Evolutionary conservation across 805 yeast genomes (phyloP), one percentile per base, ranked within the genome.

Genomic region (Saccharomycopsis sp.): DNA sequence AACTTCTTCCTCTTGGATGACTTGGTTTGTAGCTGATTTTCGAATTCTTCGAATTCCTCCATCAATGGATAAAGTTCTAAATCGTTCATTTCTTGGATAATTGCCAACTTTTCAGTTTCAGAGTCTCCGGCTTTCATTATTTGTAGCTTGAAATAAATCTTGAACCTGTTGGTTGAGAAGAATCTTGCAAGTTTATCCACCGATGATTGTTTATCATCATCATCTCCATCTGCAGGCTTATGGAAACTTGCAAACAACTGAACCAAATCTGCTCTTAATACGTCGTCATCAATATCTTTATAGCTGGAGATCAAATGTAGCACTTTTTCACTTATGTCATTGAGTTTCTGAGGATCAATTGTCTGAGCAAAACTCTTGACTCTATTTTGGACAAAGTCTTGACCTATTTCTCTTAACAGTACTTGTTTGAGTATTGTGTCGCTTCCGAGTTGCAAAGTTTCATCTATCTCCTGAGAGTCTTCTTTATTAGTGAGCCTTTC

Each of bases 351-450:
- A 47, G 68, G 56, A 49, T 75, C 74, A 19, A 53, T 50, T n/a
- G 6, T 16, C 10, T 5, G 22, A 18, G 17, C n/a, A 18, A 34
- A 5, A 12, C 58, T 39, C 0, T 73, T 55, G 1, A 83, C 48
- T 37, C 67, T 64, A 43, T 74, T 63, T 38, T 73, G 73, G 2
- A 83, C 57, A 71, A 76, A 83, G 42, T 61, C 68, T 5, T 68
- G 60, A 39, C 67, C 71, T 16, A 75, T 62, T 3, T 64, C 63
- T 4, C 58, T 52, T 2, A 72, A 60, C 8, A 61, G 50, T 5
- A 71, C 39, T n/a, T 18, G 44, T 41, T 12, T 35, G 39, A 1
- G 36, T 30, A 36, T 36, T 12, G 26, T n/a, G n/a, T n/a, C n/a
- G n/a, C 45, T 15, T 20, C 47, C 16, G 45, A 42, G n/a, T 30